Percentiles rank a stretch among this genome's conserved stretches.
phyloP scores from a whole-genome alignment of 208 protist species.

The Balamuthia mandrillaris region DNA sequence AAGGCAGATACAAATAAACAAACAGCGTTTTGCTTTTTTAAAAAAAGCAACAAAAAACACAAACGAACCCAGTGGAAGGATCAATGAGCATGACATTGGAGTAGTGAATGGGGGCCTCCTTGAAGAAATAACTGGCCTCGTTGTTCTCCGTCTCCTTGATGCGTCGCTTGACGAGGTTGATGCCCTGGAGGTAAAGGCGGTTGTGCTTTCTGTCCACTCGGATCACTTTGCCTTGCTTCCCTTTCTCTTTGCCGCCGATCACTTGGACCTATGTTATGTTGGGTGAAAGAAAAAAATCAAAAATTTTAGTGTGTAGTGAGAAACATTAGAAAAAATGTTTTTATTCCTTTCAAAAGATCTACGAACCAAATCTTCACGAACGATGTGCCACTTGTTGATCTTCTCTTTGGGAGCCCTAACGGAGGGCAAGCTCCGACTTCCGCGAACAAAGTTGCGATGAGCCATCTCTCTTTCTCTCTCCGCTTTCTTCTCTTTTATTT shows the following conservation, averaged over 20 bases:
- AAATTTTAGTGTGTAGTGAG: neutral
- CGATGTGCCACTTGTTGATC: neutral
- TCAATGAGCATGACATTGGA: conserved; percentile 13
- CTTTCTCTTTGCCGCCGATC: neutral
- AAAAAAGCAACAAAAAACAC: neutral
- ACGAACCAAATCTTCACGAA: neutral
- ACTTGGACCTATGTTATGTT: neutral
- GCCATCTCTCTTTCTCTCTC: neutral
- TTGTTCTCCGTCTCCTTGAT: neutral
- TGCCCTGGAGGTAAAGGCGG: neutral
- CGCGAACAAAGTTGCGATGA: neutral
- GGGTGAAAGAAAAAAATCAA: neutral
- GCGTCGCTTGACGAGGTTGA: conserved; percentile 21
- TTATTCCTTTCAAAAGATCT: neutral
- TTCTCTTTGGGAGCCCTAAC: too few relatives aligned
- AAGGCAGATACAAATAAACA: neutral
- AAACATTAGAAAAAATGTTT: neutral
- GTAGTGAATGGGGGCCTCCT: conserved; percentile 22
- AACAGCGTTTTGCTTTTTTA: neutral
- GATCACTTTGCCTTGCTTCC: neutral
- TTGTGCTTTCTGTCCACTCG: neutral
- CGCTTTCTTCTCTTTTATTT: neutral
- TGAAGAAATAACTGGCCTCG: neutral
- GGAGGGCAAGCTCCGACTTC: neutral
- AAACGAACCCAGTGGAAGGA: neutral